Base-by-base conservation (phyloP, 108 stramenopile genomes). In the Poteriospumella lacustris region DNA sequence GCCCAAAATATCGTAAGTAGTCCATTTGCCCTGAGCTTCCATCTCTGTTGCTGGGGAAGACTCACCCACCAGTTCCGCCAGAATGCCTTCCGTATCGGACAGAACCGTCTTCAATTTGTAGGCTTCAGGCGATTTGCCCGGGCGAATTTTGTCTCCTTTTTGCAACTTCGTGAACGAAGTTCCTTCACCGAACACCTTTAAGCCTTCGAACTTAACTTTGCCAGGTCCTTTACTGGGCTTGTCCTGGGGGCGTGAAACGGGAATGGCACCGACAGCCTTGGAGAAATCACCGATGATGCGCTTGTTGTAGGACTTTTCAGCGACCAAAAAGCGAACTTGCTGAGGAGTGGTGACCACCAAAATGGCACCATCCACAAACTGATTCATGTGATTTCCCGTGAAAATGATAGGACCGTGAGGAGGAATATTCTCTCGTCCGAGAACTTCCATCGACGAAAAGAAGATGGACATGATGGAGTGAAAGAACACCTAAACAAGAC, bases 361-460 rank as follows among this genome's bases (percentile, higher is more conserved):
- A 84, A 90, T 90, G 36, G 94, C 78, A 2, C 89, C 94, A 79
- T 97, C 96, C 43, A 97, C 91, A 62, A 97, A 97, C 76, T 97
- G 96, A 81, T 97, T 97, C 64, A 94, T 91, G 84, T 97, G 96
- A 84, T 97, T 97, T 15, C 94, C 91, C 24, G 87, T 86, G 81
- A 97, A 96, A 43, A 97, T 94, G 19, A 94, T 91, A 1, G 96
- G 96, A 0, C 95, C 95, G 75, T 92, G 89, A 28, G 78, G 68
- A 0, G 96, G 96, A 24, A 97, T 90, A 81, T 95, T 94, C 64
- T 95, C 87, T 29, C 82, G 80, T 2, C 96, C 96, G 42, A 96
- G 79, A 15, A 96, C 82, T 79, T 96, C 92, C 73, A 97, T 89
- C 58, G 72, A 93, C 90, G 81, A 96, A 93, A 84, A 85, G 76